Base-by-base conservation (phyloP, 257 asterid species). In the Petunia axillaris region DNA sequence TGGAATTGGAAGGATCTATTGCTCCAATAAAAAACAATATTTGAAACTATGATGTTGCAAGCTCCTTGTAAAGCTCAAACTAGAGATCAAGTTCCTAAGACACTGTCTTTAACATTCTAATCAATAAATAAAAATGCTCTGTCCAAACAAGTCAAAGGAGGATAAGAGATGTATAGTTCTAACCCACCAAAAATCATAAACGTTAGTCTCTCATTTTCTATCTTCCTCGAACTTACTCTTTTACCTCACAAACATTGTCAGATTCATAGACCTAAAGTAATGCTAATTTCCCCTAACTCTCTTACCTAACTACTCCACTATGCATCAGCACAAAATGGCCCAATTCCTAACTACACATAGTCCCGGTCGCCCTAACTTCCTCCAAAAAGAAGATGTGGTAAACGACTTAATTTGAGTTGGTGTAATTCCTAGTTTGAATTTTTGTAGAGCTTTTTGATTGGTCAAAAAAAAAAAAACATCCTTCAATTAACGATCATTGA, bases 281-380 rank as follows among this genome's bases (percentile, higher is more conserved):
- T 67, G 86, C 80, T 50, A 67, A 76, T 44, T 80, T 83, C 67
- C 81, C 84, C 60, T 66, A 76, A 76, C 75, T 25, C 3, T 43
- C 15, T 38, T 37, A 66, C 83, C 76, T 66, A 75, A 75, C 41
- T 3, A 16, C 44, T 39, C 11, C 76, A 52, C 9, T 14, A 36
- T 14, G n/a, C 76, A 44, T 68, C 8, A 13, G 37, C 74, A 40
- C 53, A 66, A 15, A 66, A 40, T 2, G 41, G 1, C 25, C 25
- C 25, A 25, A 25, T 25, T 25, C 25, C 25, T 25, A 25, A 25
- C 25, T 25, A 25, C 25, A 25, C 25, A 25, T 25, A 25, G 25
- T 25, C 25, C 25, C 25, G 25, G 25, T 25, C 25, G 25, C 25
- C 25, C 25, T 25, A 25, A 25, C 25, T 66, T 66, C 53, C 3